Evolutionary conservation across 179 eudicot genomes (phyloP).

Genomic region (Silene vulgaris): DNA sequence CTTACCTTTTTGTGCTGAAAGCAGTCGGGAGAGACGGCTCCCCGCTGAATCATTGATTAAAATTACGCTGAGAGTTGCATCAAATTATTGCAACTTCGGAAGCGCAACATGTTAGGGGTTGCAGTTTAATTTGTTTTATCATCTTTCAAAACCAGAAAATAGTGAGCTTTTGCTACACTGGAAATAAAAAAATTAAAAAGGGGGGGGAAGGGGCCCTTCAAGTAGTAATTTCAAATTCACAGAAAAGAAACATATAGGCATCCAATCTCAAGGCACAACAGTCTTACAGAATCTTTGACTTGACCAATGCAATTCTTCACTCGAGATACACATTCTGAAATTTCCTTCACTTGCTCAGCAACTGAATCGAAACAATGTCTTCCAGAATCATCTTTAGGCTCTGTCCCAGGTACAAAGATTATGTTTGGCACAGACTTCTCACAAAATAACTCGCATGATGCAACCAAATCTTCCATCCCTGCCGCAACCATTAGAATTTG

Average conservation of each 20-base stretch:
- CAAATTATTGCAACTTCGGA: background rate
- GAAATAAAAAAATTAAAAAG: background rate
- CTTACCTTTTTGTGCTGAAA: background rate
- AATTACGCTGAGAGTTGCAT: background rate
- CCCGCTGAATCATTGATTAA: background rate
- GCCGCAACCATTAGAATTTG: constrained; percentile 70
- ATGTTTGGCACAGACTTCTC: constrained; percentile 30
- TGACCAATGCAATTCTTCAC: constrained; percentile 54
- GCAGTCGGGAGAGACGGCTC: background rate
- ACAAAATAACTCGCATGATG: constrained; percentile 36
- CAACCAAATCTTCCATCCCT: constrained; percentile 50
- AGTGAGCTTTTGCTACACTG: background rate
- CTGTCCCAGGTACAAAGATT: constrained; percentile 38
- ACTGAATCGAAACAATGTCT: constrained; percentile 45
- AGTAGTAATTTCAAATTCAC: background rate
- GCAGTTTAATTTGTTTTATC: background rate
- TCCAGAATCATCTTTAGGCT: constrained; percentile 41
- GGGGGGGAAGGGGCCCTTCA: background rate
- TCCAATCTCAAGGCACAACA: constrained; percentile 12
- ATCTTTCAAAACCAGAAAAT: background rate
- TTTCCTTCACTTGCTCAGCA: constrained; percentile 76
- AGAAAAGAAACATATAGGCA: background rate
- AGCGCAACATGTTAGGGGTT: background rate
- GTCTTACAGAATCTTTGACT: constrained; percentile 51
- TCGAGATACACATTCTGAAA: constrained; percentile 65